Evolutionary conservation across 169 alveolate species (phyloP), one percentile per base, ranked within the genome.

Genomic region (Eimeria acervulina): DNA sequence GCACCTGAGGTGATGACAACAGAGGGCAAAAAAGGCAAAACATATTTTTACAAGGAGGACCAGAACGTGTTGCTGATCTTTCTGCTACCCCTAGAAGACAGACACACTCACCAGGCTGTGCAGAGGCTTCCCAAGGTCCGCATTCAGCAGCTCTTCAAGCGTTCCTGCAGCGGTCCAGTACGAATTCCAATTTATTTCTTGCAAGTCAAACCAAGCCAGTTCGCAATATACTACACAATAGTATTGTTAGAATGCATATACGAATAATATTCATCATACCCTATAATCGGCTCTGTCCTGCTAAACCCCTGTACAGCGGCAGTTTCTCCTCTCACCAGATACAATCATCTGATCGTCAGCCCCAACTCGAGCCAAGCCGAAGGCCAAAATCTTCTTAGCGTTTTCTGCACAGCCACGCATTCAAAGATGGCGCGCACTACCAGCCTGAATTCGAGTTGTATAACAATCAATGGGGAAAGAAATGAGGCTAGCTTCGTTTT

Each of bases 341-440:
- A 59, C 59, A 23, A 96, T 96, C 72, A 26, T 26, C 88, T 96
- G 96, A 44, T 87, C 74, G 33, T 52, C 94, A 5, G 97, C 93
- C 17, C 97, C 97, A 4, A 96, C 61, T 1, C 97, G 91, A 4
- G 97, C 97, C 93, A 96, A 55, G 26, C 97, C 97, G 76, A 95
- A 95, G 12, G 91, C 97, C 36, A 74, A 23, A 31, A 63, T 63
- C 5, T 42, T 17, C 28, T 2, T 68, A 47, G 42, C 44, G 83
- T 84, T 28, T 10, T 47, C 96, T 93, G 92, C 72, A 93, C 4
- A 93, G n/a, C 13, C 36, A 76, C 28, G 47, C 52, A 78, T 33
- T 74, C 59, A 72, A 21, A 70, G 52, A 12, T 17, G 21, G 59
- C 15, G 33, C 4, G 31, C 26, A 47, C 21, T 28, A 92, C n/a